Evolutionary conservation across 2,329 filamentous ascomycete genomes (phyloP).

Genomic region (Exophiala spinifera): DNA sequence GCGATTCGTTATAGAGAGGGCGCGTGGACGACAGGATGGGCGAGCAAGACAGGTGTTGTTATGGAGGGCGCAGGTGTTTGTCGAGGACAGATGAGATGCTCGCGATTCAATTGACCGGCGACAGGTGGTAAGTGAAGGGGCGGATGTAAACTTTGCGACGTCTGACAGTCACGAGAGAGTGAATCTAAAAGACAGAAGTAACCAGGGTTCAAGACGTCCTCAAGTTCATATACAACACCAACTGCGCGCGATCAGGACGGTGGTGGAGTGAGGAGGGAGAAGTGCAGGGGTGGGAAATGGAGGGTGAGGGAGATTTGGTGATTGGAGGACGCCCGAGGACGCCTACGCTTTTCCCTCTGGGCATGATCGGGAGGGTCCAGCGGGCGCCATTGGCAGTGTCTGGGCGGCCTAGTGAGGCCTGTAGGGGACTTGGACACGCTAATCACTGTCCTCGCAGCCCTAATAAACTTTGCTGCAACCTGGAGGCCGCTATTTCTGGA

Average conservation of each 20-base stretch:
- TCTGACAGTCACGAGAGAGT: too few relatives aligned
- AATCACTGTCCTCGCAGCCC: too few relatives aligned
- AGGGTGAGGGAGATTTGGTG: background rate
- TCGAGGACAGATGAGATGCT: background rate
- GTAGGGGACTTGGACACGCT: background rate
- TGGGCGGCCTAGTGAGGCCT: too few relatives aligned
- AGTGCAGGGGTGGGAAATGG: background rate
- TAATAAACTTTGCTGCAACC: conserved; percentile 5
- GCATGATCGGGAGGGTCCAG: background rate
- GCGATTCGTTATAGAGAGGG: conserved; percentile 7
- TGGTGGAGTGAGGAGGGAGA: conserved; percentile 11
- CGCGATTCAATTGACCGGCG: background rate
- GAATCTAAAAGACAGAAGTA: background rate
- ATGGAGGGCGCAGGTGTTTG: background rate
- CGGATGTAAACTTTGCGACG: too few relatives aligned
- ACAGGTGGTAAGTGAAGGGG: background rate
- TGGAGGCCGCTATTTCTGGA: conserved; percentile 14
- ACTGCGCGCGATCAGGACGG: background rate
- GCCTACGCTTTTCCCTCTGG: background rate
- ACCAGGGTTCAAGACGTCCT: conserved; percentile 5
- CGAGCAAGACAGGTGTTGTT: conserved; percentile 1
- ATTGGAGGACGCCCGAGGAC: background rate
- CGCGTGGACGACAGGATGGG: conserved; percentile 22
- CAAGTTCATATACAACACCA: conserved; percentile 9
- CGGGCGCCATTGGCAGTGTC: background rate